phyloP scores from a whole-genome alignment of 169 alveolate species.

The Eimeria tenella region DNA sequence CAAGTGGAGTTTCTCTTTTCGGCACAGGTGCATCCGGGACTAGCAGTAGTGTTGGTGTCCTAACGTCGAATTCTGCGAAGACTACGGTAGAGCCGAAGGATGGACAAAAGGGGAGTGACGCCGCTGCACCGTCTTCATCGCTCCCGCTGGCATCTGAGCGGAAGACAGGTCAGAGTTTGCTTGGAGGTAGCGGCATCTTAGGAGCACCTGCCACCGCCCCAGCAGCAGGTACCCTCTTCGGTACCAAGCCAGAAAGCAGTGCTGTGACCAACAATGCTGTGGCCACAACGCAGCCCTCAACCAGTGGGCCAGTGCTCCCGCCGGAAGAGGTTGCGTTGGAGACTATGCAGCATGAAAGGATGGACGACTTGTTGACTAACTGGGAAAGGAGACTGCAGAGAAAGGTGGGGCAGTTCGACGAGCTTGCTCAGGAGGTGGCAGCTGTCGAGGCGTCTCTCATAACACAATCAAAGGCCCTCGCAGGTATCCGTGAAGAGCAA shows the following conservation, averaged over 20 bases:
- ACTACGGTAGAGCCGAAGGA: constrained; percentile 2
- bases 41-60: constrained; percentile 25
- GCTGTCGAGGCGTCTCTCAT: constrained; percentile 73
- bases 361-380: constrained; percentile 71
- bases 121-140: constrained; percentile 45
- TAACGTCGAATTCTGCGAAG: constrained; percentile 1
- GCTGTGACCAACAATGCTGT: constrained; percentile 14
- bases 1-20: constrained; percentile 20
- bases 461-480: constrained; percentile 63
- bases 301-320: constrained; percentile 24
- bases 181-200: constrained; percentile 5
- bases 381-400: constrained; percentile 80
- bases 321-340: constrained; percentile 78
- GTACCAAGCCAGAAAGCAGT: constrained; percentile 16
- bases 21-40: constrained; percentile 11
- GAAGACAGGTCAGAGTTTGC: constrained; percentile 36
- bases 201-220: constrained; percentile 2
- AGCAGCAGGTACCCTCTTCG: constrained; percentile 15
- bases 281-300: constrained; percentile 6
- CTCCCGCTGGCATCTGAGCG: background rate
- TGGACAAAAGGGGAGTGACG: constrained; percentile 56
- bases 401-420: constrained; percentile 73
- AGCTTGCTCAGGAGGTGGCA: constrained; percentile 76
- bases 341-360: constrained; percentile 78
- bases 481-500: constrained; percentile 71